Evolutionary conservation across 2,329 filamentous ascomycete genomes (phyloP).

Genomic region (Fusarium ambrosium): DNA sequence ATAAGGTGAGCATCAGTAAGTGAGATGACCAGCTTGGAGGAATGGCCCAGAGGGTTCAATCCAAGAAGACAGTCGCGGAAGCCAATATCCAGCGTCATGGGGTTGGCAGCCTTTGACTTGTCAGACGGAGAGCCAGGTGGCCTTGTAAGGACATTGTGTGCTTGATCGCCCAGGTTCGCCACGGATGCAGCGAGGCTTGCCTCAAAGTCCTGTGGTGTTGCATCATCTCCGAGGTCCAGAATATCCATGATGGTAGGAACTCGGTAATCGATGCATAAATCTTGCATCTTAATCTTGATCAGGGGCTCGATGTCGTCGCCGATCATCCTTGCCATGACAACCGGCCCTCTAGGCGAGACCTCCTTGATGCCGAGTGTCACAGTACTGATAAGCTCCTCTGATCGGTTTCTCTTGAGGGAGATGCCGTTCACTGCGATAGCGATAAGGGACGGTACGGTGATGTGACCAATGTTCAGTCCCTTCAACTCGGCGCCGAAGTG

Average conservation of each 20-base stretch:
- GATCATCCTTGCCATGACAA: constrained; percentile 90
- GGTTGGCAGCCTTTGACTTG: constrained; percentile 59
- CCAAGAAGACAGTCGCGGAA: constrained; percentile 86
- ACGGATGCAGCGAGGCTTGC: constrained; percentile 83
- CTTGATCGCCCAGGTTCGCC: constrained; percentile 78
- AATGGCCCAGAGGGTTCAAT: constrained; percentile 81
- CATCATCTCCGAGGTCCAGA: constrained; percentile 76
- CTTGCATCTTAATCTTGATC: constrained; percentile 88
- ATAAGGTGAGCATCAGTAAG: constrained; percentile 82
- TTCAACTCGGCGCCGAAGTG: constrained; percentile 68
- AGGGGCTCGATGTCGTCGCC: constrained; percentile 95
- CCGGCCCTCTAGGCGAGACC: constrained; percentile 54
- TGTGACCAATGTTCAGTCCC: constrained; percentile 81
- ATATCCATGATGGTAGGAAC: constrained; percentile 86
- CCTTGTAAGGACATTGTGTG: constrained; percentile 62
- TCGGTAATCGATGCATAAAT: constrained; percentile 88
- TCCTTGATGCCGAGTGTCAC: constrained; percentile 48
- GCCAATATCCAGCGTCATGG: constrained; percentile 78
- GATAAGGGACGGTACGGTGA: constrained; percentile 85
- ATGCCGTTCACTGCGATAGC: constrained; percentile 80
- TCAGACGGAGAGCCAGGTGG: constrained; percentile 44
- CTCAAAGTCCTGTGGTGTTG: constrained; percentile 80
- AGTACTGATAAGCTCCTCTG: constrained; percentile 79
- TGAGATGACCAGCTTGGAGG: constrained; percentile 83
- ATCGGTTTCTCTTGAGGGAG: constrained; percentile 72